A percentile compares a stretch with the other conserved stretches of the same genome.
phyloP scores from a whole-genome alignment of 768 basidiomycete species.

The Termitomyces sp. region DNA sequence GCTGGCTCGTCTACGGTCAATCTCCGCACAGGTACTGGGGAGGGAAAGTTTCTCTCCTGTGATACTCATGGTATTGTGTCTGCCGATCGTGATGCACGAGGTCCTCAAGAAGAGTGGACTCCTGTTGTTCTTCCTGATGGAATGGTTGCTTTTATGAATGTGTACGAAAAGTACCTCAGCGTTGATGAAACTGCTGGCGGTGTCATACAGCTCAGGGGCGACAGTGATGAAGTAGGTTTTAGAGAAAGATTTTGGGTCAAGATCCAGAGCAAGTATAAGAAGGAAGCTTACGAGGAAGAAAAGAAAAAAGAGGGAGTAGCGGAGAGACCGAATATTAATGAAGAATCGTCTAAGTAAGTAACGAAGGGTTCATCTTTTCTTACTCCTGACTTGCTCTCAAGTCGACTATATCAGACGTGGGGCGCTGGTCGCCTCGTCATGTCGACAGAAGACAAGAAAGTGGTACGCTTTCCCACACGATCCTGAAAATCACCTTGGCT shows the following conservation, averaged over 20 bases:
- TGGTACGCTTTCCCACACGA: conserved; percentile 36
- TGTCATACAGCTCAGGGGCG: conserved; percentile 68
- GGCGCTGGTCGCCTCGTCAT: conserved; percentile 73
- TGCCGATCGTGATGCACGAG: conserved; percentile 83
- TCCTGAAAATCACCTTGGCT: not conserved
- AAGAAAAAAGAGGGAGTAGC: conserved; percentile 59
- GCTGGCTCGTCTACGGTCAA: conserved; percentile 84
- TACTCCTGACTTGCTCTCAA: conserved; percentile 22
- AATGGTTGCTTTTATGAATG: conserved; percentile 83
- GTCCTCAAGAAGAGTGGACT: conserved; percentile 93
- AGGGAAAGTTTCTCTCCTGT: conserved; percentile 87
- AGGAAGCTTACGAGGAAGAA: conserved; percentile 76
- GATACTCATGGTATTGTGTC: conserved; percentile 82
- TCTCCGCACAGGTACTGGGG: conserved; percentile 79
- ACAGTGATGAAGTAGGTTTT: conserved; percentile 83
- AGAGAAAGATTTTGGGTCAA: conserved; percentile 85
- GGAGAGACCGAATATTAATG: conserved; percentile 56
- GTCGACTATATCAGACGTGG: conserved; percentile 77
- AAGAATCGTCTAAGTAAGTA: conserved; percentile 68
- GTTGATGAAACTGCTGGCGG: conserved; percentile 89
- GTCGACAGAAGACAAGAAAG: conserved; percentile 67
- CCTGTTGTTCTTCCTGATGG: conserved; percentile 78
- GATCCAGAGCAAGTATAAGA: conserved; percentile 85
- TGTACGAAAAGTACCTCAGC: conserved; percentile 84
- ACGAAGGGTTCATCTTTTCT: conserved; percentile 1